Evolutionary conservation across 495 filamentous ascomycete genomes (phyloP).

Genomic region (Ramalina intermedia): DNA sequence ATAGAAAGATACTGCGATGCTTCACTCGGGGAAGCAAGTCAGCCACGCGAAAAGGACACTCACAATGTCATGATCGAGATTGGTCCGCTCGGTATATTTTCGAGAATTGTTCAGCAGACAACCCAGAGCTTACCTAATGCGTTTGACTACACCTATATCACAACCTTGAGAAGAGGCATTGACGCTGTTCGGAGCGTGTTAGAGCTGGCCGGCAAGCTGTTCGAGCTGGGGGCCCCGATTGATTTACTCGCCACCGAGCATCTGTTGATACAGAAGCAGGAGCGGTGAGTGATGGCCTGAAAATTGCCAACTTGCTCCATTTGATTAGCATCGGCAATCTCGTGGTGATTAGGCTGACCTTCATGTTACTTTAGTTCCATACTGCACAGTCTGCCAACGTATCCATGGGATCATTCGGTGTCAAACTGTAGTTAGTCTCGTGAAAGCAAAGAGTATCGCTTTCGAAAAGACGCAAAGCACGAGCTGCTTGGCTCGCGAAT

Average conservation of each 20-base stretch:
- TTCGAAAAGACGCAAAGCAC: constrained; percentile 24
- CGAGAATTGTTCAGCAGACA: constrained; percentile 29
- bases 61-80: constrained; percentile 33
- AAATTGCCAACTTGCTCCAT: not conserved
- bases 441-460: constrained; percentile 30
- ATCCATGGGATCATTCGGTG: constrained; percentile 36
- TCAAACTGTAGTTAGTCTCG: constrained; percentile 32
- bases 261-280: constrained; percentile 6
- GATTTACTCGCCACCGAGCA: constrained; percentile 6
- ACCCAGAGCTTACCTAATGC: constrained; percentile 20
- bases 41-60: not conserved
- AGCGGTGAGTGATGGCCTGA: not conserved
- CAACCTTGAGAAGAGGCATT: constrained; percentile 7
- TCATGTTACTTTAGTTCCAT: constrained; percentile 10
- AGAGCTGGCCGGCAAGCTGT: not conserved
- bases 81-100: constrained; percentile 34
- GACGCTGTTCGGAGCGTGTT: not conserved
- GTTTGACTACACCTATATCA: not conserved
- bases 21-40: not conserved
- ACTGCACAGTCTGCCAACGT: constrained; percentile 19
- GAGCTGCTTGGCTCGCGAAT: constrained; percentile 29
- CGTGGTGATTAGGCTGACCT: constrained; percentile 19
- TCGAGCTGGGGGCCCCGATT: not conserved
- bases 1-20: constrained; percentile 13
- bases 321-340: no score